Evolutionary conservation across 2,329 filamentous ascomycete species (phyloP), one percentile per base, ranked within the genome.

Genomic region (Microdochium paspali): DNA sequence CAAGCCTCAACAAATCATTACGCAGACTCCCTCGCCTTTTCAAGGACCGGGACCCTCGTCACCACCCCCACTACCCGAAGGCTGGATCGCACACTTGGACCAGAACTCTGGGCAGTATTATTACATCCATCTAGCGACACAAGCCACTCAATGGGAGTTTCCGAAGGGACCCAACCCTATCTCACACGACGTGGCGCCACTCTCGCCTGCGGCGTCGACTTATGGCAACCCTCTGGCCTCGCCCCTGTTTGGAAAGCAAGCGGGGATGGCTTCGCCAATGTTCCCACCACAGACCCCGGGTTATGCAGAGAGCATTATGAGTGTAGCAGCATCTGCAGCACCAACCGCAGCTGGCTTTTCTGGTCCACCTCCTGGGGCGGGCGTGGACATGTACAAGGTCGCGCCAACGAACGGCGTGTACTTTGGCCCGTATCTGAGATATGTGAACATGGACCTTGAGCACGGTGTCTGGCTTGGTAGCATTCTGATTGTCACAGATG

Each of bases 91-190:
- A 20, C 93, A 97, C 64, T 75, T 97, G 4, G 93, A 98, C 62
- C 87, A 89, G 55, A 95, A 87, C 61, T 97, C 91, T 2, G 93
- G 93, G 1, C 91, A 97, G 61, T 98, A 97, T 66, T 98, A 98
- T 66, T 98, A 98, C 61, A 98, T 98, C 50, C 93, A 98, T 64
- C 76, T 98, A 25, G 87, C 90, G 1, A 90, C 88, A 0, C 93
- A 97, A 62, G 89, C 90, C 2, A 98, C 93, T 1, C 93, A 98
- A 62, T 98, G 93, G 93, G 93, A 98, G 60, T 97, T 97, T 56
- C 93, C 93, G 24, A 97, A 96, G 67, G 91, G 91, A 0, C 90
- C 90, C 0, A 95, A 89, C 23, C 91, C 91, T 1, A 74, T 96
- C 47, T 87, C 88, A 52, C 79, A 95, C 53, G 90, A 94, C 50